Conservation (phyloP, 371 early-diverging fungal species). For the Mortierella sp. region DNA sequence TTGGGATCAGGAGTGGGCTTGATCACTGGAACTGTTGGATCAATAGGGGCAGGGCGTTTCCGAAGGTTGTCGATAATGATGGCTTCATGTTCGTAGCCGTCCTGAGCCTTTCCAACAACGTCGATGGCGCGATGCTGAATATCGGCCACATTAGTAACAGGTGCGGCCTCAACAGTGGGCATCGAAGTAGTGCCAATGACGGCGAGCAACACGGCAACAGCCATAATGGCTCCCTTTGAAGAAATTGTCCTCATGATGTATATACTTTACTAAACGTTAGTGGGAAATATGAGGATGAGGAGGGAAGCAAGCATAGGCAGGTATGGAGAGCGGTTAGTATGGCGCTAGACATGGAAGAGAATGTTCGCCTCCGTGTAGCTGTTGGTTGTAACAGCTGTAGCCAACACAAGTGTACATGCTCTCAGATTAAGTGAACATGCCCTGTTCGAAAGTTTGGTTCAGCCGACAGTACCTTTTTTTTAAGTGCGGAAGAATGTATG, state of each 20-base stretch:
- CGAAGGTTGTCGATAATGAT: constrained; percentile 4
- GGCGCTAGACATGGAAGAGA: too few relatives aligned
- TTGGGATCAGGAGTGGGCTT: background rate
- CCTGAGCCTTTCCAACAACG: constrained; percentile 2
- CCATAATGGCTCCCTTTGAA: constrained; percentile 13
- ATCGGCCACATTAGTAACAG: constrained; percentile 14
- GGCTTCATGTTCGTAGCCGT: constrained; percentile 6
- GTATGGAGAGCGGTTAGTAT: background rate
- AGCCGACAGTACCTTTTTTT: constrained; percentile 10
- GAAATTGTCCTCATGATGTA: constrained; percentile 22
- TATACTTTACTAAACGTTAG: background rate
- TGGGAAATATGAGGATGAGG: background rate
- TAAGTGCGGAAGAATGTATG: background rate
- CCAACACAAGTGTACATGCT: background rate
- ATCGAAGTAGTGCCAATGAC: constrained; percentile 21
- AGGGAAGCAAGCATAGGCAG: background rate
- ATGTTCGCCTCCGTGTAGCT: background rate
- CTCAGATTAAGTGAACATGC: background rate
- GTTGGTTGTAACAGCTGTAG: background rate
- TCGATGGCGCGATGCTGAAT: constrained; percentile 6
- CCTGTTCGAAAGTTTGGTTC: constrained; percentile 1
- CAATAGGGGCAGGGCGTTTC: constrained; percentile 18
- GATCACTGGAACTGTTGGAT: too few relatives aligned
- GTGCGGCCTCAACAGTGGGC: constrained; percentile 26
- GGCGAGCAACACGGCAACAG: constrained; percentile 30